phyloP scores from a whole-genome alignment of 192 early-diverging fungal species.

The Backusella macrospora region DNA sequence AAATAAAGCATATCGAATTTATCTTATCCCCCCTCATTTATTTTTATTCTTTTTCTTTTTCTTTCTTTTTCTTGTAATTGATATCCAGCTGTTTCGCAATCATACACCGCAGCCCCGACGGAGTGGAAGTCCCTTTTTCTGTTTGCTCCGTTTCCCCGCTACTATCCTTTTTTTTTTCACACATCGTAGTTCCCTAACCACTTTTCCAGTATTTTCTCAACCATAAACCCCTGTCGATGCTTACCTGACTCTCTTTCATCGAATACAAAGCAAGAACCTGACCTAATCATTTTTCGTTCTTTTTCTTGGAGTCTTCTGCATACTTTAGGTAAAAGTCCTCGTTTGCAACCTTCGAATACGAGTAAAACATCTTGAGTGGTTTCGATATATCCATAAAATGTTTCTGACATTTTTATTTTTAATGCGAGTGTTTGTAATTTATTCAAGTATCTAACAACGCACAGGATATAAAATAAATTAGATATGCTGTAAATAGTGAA shows the following conservation, averaged over 20 bases:
- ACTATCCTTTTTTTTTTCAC: background rate
- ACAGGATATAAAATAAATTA: background rate
- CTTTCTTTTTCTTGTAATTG: background rate
- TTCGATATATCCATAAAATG: constrained; percentile 70
- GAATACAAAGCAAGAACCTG: constrained; percentile 85
- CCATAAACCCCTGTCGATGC: constrained; percentile 12
- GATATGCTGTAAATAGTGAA: background rate
- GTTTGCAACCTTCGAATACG: constrained; percentile 78
- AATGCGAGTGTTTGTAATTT: background rate
- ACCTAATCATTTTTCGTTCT: constrained; percentile 70
- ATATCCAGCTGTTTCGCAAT: constrained; percentile 14
- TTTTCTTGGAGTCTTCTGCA: constrained; percentile 71
- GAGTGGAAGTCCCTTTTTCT: constrained; percentile 6
- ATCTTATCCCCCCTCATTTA: background rate
- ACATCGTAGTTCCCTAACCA: constrained; percentile 6
- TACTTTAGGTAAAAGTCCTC: constrained; percentile 67
- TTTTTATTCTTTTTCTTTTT: background rate
- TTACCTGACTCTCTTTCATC: constrained; percentile 76
- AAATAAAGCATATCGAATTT: constrained; percentile 11
- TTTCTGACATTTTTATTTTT: constrained; percentile 41
- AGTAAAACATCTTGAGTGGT: constrained; percentile 77
- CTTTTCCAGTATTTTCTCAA: constrained; percentile 2
- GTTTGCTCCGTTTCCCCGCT: constrained; percentile 13
- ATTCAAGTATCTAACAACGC: background rate
- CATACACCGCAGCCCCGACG: constrained; percentile 12